These are phyloP conservation scores for Sporothrix variecibatus DNA, from an alignment of 2,329 filamentous ascomycete genomes.

Conservation along the genomic window DNA sequence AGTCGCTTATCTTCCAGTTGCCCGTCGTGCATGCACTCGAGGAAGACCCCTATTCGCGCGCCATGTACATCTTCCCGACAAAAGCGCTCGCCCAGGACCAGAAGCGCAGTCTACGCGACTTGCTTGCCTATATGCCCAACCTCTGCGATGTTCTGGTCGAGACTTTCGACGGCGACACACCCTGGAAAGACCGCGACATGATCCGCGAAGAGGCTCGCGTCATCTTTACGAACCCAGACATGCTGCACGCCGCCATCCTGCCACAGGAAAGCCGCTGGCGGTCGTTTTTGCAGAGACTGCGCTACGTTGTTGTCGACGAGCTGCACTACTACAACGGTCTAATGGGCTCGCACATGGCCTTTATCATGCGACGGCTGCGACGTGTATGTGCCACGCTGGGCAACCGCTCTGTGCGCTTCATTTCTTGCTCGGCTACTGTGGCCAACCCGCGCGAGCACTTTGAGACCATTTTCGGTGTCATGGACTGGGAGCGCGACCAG, in stretches of 20 bases:
- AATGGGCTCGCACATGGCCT: slow-evolving; percentile 89
- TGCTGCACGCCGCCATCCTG: slow-evolving; percentile 92
- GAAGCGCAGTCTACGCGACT: slow-evolving; percentile 79
- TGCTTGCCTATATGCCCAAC: slow-evolving; percentile 77
- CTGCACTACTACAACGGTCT: slow-evolving; percentile 95
- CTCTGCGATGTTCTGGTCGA: slow-evolving; percentile 78
- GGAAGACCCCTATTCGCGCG: slow-evolving; percentile 71
- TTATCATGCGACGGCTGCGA: slow-evolving; percentile 88
- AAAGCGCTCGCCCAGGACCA: slow-evolving; percentile 97
- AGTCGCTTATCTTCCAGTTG: slow-evolving; percentile 96
- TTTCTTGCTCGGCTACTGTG: slow-evolving; percentile 95
- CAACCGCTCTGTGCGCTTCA: slow-evolving; percentile 81
- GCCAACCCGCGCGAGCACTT: slow-evolving; percentile 92
- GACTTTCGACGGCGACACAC: slow-evolving; percentile 94
- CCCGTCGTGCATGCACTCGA: slow-evolving; percentile 88
- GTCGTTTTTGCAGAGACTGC: slow-evolving; percentile 80
- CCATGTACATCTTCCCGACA: slow-evolving; percentile 98
- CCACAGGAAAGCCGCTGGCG: slow-evolving; percentile 91
- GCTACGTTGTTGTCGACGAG: slow-evolving; percentile 88
- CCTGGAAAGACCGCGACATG: slow-evolving; percentile 72
- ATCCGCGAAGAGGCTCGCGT: slow-evolving; percentile 89
- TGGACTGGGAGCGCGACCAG: slow-evolving; percentile 47
- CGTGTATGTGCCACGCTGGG: slow-evolving; percentile 88
- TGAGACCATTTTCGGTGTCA: slow-evolving; percentile 87
- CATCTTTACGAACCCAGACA: slow-evolving; percentile 97